These are phyloP conservation scores for Cutaneotrichosporon dermatis DNA, from an alignment of 1,284 basidiomycete genomes.

Conservation along the genomic window DNA sequence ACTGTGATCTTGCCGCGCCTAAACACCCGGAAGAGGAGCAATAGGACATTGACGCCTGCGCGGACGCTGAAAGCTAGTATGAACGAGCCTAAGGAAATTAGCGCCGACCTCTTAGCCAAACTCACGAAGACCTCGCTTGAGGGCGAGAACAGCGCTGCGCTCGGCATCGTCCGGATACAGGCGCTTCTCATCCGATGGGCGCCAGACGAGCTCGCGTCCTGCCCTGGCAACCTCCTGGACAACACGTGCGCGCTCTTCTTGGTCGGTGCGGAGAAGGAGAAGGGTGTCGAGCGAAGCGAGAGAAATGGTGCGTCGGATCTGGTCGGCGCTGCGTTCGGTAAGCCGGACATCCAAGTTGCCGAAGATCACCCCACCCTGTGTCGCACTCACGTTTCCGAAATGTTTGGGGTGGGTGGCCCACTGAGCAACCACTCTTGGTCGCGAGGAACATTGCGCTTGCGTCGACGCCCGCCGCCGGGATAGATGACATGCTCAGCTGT, in stretches of 20 bases:
- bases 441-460: slow-evolving; percentile 25
- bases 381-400: slow-evolving; percentile 43
- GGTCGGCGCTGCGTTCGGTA: slow-evolving; percentile 36
- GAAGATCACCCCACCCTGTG: neutral
- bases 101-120: slow-evolving; percentile 23
- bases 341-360: neutral
- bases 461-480: slow-evolving; percentile 3
- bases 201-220: slow-evolving; percentile 62
- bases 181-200: slow-evolving; percentile 70
- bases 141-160: slow-evolving; percentile 69
- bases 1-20: slow-evolving; percentile 55
- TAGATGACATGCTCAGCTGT: neutral
- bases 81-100: slow-evolving; percentile 61
- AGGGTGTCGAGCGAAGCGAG: slow-evolving; percentile 46
- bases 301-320: slow-evolving; percentile 48
- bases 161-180: slow-evolving; percentile 63
- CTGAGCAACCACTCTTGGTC: slow-evolving; percentile 33
- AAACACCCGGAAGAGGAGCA: slow-evolving; percentile 61
- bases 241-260: slow-evolving; percentile 34
- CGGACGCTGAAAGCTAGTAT: slow-evolving; percentile 71
- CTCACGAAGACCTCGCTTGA: slow-evolving; percentile 69
- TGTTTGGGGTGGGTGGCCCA: slow-evolving; percentile 37
- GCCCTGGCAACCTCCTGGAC: slow-evolving; percentile 33
- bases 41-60: slow-evolving; percentile 70
- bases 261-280: slow-evolving; percentile 31